Percentiles rank a stretch among this genome's conserved stretches.
Evolutionary conservation across 2,329 filamentous ascomycete genomes (phyloP).

Genomic region (Leptographium radiaticola): DNA sequence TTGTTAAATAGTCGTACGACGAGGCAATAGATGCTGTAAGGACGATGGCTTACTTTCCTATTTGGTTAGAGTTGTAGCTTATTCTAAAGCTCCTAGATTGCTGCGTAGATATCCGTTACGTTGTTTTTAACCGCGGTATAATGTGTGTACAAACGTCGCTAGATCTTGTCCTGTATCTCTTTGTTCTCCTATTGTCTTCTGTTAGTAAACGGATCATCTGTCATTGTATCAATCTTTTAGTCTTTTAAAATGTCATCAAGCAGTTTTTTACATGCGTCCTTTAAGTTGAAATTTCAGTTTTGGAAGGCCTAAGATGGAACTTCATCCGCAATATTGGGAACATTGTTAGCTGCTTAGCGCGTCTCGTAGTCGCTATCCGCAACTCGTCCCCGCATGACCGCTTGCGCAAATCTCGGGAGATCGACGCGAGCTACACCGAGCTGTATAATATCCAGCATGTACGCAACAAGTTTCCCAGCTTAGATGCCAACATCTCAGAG

Average conservation of each 20-base stretch:
- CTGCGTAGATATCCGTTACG: slow-evolving; percentile 12
- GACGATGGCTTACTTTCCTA: neutral
- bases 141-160: slow-evolving; percentile 13
- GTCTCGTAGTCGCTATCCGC: slow-evolving; percentile 23
- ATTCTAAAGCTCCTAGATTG: slow-evolving; percentile 12
- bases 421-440: slow-evolving; percentile 15
- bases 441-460: slow-evolving; percentile 10
- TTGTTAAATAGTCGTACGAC: neutral
- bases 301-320: slow-evolving; percentile 8
- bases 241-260: slow-evolving; percentile 14
- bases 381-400: slow-evolving; percentile 23
- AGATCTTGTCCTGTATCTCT: slow-evolving; percentile 10
- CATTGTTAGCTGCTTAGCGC: slow-evolving; percentile 19
- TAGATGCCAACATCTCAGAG: slow-evolving; percentile 8
- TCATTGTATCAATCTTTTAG: slow-evolving; percentile 16
- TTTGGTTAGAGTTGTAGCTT: neutral
- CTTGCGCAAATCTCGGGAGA: slow-evolving; percentile 5
- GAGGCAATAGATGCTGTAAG: neutral
- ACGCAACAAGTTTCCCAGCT: slow-evolving; percentile 16
- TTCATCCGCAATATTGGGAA: slow-evolving; percentile 12
- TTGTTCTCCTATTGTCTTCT: slow-evolving; percentile 16
- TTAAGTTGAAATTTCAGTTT: slow-evolving; percentile 12
- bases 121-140: slow-evolving; percentile 14
- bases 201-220: slow-evolving; percentile 14
- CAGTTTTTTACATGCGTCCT: slow-evolving; percentile 19